A percentile compares a stretch with the other conserved stretches of the same genome.
These are phyloP conservation scores for Lachnellula subtilissima DNA, from an alignment of 2,329 filamentous ascomycete species.

Conservation along the genomic window DNA sequence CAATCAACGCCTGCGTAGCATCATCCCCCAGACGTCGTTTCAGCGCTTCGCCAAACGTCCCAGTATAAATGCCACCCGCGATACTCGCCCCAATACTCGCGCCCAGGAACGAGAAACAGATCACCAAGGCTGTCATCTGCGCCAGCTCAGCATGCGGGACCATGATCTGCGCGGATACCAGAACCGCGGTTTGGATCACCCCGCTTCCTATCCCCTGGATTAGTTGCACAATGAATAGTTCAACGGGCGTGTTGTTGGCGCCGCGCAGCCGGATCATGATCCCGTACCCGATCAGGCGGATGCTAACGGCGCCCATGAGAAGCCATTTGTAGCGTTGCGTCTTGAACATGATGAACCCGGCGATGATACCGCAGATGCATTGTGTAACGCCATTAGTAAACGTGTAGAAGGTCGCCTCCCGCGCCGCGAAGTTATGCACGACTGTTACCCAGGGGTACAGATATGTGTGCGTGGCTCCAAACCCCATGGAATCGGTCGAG, in stretches of 20 bases:
- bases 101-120: conserved; percentile 40
- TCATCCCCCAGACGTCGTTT: conserved; percentile 33
- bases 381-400: conserved; percentile 37
- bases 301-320: conserved; percentile 34
- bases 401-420: conserved; percentile 35
- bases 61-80: conserved; percentile 47
- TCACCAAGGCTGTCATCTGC: conserved; percentile 43
- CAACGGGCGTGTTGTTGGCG: conserved; percentile 36
- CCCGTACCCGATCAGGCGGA: conserved; percentile 45
- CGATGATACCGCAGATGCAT: conserved; percentile 37
- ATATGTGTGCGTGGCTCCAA: conserved; percentile 43
- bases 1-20: conserved; percentile 31
- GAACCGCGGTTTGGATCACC: conserved; percentile 38
- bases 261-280: conserved; percentile 46
- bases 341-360: conserved; percentile 39
- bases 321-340: conserved; percentile 44
- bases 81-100: conserved; percentile 37
- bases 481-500: conserved; percentile 40
- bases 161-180: conserved; percentile 42
- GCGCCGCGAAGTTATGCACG: conserved; percentile 37
- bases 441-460: conserved; percentile 44
- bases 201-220: conserved; percentile 46
- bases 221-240: conserved; percentile 44
- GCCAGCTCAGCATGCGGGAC: conserved; percentile 43
- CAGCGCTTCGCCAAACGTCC: conserved; percentile 37